A percentile compares a stretch with the other conserved stretches of the same genome.
Evolutionary conservation across 805 yeast species (phyloP).

Genomic region (Kuraishia piskuri): DNA sequence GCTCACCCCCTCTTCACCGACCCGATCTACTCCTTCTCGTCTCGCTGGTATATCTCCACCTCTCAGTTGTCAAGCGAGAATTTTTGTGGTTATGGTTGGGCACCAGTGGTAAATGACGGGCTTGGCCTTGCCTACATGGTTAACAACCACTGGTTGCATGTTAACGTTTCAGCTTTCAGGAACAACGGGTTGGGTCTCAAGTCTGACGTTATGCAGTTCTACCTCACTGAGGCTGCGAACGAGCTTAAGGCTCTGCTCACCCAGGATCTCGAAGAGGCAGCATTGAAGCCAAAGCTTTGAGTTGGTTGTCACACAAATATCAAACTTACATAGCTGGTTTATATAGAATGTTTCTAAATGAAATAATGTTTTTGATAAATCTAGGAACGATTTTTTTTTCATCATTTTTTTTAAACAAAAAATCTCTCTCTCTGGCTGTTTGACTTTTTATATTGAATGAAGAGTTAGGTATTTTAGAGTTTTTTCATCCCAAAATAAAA

Average conservation of each 20-base stretch:
- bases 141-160: slow-evolving; percentile 75
- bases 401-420: too few species aligned
- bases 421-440: too few species aligned
- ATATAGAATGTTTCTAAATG: too few species aligned
- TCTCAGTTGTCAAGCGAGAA: slow-evolving; percentile 81
- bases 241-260: slow-evolving; percentile 64
- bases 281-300: slow-evolving; percentile 18
- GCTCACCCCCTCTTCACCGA: slow-evolving; percentile 67
- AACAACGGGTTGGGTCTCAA: slow-evolving; percentile 47
- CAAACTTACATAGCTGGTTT: too few species aligned
- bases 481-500: too few species aligned
- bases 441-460: too few species aligned
- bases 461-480: too few species aligned
- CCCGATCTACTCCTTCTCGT: slow-evolving; percentile 66
- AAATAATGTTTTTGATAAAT: too few species aligned
- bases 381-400: too few species aligned
- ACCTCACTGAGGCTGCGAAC: slow-evolving; percentile 68
- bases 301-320: too few species aligned
- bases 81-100: slow-evolving; percentile 92
- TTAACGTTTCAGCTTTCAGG: slow-evolving; percentile 73
- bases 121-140: slow-evolving; percentile 92
- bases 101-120: slow-evolving; percentile 91
- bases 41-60: slow-evolving; percentile 81
- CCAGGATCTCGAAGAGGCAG: slow-evolving; percentile 8
- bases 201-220: slow-evolving; percentile 52